phyloP scores from a whole-genome alignment of 345 rosid genomes.

The Eucalyptus marginata region DNA sequence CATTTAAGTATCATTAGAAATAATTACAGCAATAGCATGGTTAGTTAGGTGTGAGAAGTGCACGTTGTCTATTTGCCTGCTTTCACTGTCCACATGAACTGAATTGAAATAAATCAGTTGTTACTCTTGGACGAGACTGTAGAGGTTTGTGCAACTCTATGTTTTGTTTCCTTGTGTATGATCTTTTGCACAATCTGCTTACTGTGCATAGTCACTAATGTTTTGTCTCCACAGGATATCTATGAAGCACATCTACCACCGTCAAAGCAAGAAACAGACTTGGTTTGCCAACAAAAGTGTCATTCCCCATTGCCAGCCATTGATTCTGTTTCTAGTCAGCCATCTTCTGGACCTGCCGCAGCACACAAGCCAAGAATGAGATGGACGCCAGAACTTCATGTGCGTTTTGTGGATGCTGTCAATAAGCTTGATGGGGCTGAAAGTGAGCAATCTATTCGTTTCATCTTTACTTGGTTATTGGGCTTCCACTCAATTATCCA shows the following conservation, averaged over 20 bases:
- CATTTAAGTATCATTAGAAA: not conserved
- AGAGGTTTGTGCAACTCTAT: not conserved
- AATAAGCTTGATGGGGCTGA: slow-evolving; percentile 83
- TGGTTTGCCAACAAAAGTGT: slow-evolving; percentile 15
- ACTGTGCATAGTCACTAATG: not conserved
- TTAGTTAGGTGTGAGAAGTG: not conserved
- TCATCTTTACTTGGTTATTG: not conserved
- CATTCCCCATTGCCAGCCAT: slow-evolving; percentile 8
- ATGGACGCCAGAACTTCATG: slow-evolving; percentile 93
- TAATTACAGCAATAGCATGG: not conserved
- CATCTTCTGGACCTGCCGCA: slow-evolving; percentile 23
- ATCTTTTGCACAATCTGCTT: not conserved
- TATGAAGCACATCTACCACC: slow-evolving; percentile 39
- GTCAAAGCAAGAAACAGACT: slow-evolving; percentile 9
- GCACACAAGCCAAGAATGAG: slow-evolving; percentile 77
- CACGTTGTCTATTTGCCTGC: not conserved
- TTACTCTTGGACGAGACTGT: not conserved
- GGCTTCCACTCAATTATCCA: not conserved
- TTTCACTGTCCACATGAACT: not conserved
- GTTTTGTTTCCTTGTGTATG: not conserved
- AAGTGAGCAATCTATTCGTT: slow-evolving; percentile 30
- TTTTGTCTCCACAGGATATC: slow-evolving; percentile 37
- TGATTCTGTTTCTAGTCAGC: slow-evolving; percentile 29
- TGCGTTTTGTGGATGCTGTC: slow-evolving; percentile 58
- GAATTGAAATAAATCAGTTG: not conserved